Evolutionary conservation across 176 grass and related monocot species (phyloP).

Genomic region (Triticum monococcum): DNA sequence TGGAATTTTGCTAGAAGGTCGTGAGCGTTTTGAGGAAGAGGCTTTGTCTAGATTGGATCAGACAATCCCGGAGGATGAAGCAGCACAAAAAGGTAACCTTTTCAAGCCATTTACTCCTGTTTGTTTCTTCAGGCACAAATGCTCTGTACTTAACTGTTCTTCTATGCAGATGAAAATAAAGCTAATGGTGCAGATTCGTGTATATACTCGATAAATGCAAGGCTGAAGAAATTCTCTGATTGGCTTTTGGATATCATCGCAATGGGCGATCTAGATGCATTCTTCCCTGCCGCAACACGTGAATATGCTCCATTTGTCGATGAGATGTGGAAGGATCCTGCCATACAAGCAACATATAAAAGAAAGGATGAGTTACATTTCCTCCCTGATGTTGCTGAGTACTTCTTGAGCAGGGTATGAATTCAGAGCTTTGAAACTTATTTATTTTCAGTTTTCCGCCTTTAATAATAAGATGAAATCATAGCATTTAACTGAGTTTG

Average conservation of each 20-base stretch:
- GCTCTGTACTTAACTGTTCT: slow-evolving; percentile 4
- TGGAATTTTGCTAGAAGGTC: slow-evolving; percentile 88
- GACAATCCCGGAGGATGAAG: slow-evolving; percentile 29
- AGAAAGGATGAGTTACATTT: slow-evolving; percentile 85
- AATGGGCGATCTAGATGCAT: slow-evolving; percentile 93
- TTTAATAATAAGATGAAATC: background rate
- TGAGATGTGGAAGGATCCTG: slow-evolving; percentile 91
- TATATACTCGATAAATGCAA: slow-evolving; percentile 89
- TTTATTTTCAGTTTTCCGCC: background rate
- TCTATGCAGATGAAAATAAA: slow-evolving; percentile 58
- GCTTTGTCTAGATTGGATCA: slow-evolving; percentile 47
- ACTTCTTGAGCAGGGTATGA: slow-evolving; percentile 86
- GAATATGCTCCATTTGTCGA: slow-evolving; percentile 94
- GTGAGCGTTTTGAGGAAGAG: slow-evolving; percentile 93
- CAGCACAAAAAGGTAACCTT: slow-evolving; percentile 44
- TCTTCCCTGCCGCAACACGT: slow-evolving; percentile 93
- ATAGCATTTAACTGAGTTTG: background rate
- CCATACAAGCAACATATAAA: slow-evolving; percentile 92
- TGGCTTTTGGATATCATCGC: slow-evolving; percentile 99
- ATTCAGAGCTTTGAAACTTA: slow-evolving; percentile 1
- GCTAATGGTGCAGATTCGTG: slow-evolving; percentile 46
- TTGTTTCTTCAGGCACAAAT: background rate
- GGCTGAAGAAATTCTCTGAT: slow-evolving; percentile 92
- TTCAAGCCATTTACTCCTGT: background rate
- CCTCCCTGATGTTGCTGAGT: slow-evolving; percentile 81